These are phyloP conservation scores for Fonsecaea nubica DNA, from an alignment of 2,329 filamentous ascomycete species.

Conservation along the genomic window DNA sequence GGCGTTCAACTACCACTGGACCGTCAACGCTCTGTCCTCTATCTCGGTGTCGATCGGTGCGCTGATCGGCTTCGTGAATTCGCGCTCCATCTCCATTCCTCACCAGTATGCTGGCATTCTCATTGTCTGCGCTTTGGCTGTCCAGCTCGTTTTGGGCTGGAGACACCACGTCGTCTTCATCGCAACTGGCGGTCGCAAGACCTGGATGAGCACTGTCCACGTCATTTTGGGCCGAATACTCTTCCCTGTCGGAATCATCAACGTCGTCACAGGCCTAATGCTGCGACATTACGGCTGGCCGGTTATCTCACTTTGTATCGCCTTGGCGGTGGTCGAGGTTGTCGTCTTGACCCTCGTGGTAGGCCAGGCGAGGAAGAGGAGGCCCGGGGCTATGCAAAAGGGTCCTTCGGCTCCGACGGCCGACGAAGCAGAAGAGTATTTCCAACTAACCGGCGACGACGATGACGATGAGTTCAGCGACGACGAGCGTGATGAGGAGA, in stretches of 20 bases:
- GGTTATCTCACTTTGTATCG: slow-evolving; percentile 33
- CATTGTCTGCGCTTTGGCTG: slow-evolving; percentile 44
- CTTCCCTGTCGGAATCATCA: slow-evolving; percentile 41
- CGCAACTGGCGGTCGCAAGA: slow-evolving; percentile 28
- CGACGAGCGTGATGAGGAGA: slow-evolving; percentile 31
- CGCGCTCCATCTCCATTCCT: slow-evolving; percentile 50
- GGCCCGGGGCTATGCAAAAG: slow-evolving; percentile 26
- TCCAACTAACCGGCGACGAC: slow-evolving; percentile 39
- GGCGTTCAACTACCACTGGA: slow-evolving; percentile 50
- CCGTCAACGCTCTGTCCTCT: slow-evolving; percentile 48
- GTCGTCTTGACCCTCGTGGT: slow-evolving; percentile 33
- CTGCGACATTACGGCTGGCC: slow-evolving; percentile 40
- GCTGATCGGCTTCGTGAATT: slow-evolving; percentile 52
- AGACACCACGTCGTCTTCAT: slow-evolving; percentile 48
- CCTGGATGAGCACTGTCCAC: slow-evolving; percentile 40
- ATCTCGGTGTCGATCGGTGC: slow-evolving; percentile 49
- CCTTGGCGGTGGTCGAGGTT: slow-evolving; percentile 35
- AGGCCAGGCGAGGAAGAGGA: slow-evolving; percentile 23
- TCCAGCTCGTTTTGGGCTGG: slow-evolving; percentile 50
- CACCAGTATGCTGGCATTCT: slow-evolving; percentile 58
- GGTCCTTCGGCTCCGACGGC: slow-evolving; percentile 24
- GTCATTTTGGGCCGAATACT: slow-evolving; percentile 42
- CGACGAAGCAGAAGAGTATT: slow-evolving; percentile 41
- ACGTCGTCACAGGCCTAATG: slow-evolving; percentile 36
- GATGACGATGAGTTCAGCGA: slow-evolving; percentile 34